Conservation (phyloP, 768 basidiomycete genomes). For the Psilocybe cubensis region DNA sequence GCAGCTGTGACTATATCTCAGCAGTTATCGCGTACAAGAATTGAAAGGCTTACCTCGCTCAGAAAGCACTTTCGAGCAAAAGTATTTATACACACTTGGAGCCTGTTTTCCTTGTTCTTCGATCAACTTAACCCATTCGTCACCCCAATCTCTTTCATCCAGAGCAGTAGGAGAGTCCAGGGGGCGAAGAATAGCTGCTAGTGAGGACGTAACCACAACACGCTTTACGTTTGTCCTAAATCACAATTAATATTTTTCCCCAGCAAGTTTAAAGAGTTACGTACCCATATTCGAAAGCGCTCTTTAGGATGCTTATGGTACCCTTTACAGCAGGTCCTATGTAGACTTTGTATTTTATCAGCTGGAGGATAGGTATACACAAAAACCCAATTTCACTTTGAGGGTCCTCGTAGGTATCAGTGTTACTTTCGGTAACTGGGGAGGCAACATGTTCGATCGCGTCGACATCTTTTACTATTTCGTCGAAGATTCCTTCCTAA, state of each 20-base stretch:
- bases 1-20: slow-evolving; percentile 32
- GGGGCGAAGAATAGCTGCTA: slow-evolving; percentile 44
- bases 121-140: slow-evolving; percentile 45
- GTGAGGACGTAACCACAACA: slow-evolving; percentile 70
- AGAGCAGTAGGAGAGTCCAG: slow-evolving; percentile 33
- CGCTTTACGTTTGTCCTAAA: slow-evolving; percentile 57
- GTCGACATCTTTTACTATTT: slow-evolving; percentile 75
- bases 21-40: not conserved
- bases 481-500: slow-evolving; percentile 73
- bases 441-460: slow-evolving; percentile 74
- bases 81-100: slow-evolving; percentile 45
- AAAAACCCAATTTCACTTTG: not conserved
- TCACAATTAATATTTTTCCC: not conserved
- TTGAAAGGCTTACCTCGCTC: slow-evolving; percentile 50
- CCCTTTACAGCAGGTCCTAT: slow-evolving; percentile 78
- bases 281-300: slow-evolving; percentile 57
- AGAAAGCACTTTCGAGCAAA: slow-evolving; percentile 68
- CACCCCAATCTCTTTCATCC: slow-evolving; percentile 67
- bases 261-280: slow-evolving; percentile 1
- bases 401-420: slow-evolving; percentile 4
- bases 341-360: not conserved
- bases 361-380: not conserved
- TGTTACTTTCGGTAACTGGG: slow-evolving; percentile 46
- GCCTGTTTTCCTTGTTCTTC: slow-evolving; percentile 49
- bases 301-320: slow-evolving; percentile 63